phyloP scores from a whole-genome alignment of 2,329 filamentous ascomycete genomes.

The Plectosphaerella cucumerina region DNA sequence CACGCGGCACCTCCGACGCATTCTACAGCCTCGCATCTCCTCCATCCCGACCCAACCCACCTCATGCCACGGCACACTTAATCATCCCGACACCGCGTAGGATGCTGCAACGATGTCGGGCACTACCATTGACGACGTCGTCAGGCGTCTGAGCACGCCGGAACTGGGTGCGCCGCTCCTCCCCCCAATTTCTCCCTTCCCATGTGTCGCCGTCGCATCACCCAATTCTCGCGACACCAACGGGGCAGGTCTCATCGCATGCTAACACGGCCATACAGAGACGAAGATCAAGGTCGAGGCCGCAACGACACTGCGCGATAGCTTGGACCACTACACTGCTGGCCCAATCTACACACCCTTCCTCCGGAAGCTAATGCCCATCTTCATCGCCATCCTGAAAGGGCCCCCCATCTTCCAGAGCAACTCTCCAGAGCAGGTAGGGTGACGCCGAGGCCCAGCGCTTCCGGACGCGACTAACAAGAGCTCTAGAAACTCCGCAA shows the following conservation, averaged over 20 bases:
- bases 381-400: conserved; percentile 81
- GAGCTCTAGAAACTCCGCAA: conserved; percentile 73
- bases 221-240: not conserved
- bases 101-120: conserved; percentile 45
- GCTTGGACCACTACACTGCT: conserved; percentile 80
- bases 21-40: not conserved
- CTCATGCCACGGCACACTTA: not conserved
- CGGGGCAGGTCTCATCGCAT: not conserved
- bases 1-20: not conserved
- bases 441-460: conserved; percentile 16
- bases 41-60: not conserved
- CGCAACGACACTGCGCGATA: conserved; percentile 84
- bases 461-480: conserved; percentile 13
- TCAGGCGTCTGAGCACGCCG: conserved; percentile 52
- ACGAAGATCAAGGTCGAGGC: conserved; percentile 75
- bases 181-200: too few relatives aligned
- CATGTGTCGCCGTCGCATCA: conserved; percentile 1
- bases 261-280: conserved; percentile 49
- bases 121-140: conserved; percentile 58
- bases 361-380: conserved; percentile 81
- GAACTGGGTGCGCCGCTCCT: conserved; percentile 45
- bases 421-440: conserved; percentile 82
- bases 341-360: conserved; percentile 75
- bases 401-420: conserved; percentile 88
- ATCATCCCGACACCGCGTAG: not conserved